phyloP scores from a whole-genome alignment of 2,329 filamentous ascomycete species.

The Penicillium sp. region DNA sequence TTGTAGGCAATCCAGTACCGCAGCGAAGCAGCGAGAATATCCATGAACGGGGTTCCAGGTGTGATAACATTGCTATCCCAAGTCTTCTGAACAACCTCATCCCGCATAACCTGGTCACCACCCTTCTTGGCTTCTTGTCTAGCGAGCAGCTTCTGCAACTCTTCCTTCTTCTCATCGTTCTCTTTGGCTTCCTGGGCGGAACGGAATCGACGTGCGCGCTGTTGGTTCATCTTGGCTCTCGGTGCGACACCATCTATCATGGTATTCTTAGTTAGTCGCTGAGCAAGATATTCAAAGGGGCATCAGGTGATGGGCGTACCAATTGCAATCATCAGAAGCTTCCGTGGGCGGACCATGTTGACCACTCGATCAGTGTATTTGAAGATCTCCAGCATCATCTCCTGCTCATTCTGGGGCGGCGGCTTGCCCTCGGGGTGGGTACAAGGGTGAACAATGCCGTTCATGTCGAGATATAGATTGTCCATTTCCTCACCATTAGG shows the following conservation, averaged over 20 bases:
- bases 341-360: conserved; percentile 96
- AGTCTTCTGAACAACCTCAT: conserved; percentile 72
- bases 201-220: conserved; percentile 91
- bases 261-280: neutral
- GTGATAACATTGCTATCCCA: conserved; percentile 91
- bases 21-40: conserved; percentile 82
- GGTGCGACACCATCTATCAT: conserved; percentile 84
- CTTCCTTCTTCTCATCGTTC: conserved; percentile 86
- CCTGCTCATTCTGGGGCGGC: conserved; percentile 87
- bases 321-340: conserved; percentile 95
- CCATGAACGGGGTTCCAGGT: conserved; percentile 97
- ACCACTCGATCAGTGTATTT: conserved; percentile 98
- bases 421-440: conserved; percentile 94
- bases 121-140: conserved; percentile 68
- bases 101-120: conserved; percentile 58
- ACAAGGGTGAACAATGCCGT: conserved; percentile 98
- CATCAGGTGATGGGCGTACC: conserved; percentile 48
- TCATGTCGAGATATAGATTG: conserved; percentile 98
- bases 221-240: conserved; percentile 99
- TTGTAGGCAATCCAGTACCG: conserved; percentile 98
- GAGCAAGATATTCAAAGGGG: neutral
- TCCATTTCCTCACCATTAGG: conserved; percentile 98
- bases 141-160: conserved; percentile 80
- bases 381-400: conserved; percentile 99
- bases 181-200: conserved; percentile 92